Percentiles rank a stretch among this genome's conserved stretches.
Evolutionary conservation across 805 yeast species (phyloP).

Genomic region (Candida fluviatilis): DNA sequence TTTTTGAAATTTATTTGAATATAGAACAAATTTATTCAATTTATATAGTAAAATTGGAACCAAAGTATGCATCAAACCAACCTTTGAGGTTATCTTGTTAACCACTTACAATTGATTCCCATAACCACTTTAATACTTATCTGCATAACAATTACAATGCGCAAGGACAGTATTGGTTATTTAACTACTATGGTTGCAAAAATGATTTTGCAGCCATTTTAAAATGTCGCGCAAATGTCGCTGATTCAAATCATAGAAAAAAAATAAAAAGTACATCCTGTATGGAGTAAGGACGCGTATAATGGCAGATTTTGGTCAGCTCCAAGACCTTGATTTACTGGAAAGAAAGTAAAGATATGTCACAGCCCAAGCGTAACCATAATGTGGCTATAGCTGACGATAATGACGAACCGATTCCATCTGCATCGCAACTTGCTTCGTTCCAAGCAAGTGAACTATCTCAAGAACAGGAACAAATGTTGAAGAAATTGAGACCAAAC

Average conservation of each 20-base stretch:
- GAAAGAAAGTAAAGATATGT: background rate
- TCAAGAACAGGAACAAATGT: constrained; percentile 22
- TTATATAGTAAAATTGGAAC: background rate
- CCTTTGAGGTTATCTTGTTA: background rate
- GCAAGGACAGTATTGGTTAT: background rate
- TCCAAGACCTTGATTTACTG: background rate
- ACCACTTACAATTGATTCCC: too few relatives aligned
- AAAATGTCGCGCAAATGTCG: too few relatives aligned
- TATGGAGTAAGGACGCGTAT: background rate
- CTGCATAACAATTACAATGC: too few relatives aligned
- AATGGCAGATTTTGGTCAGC: background rate
- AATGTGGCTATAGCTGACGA: background rate
- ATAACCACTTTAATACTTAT: too few relatives aligned
- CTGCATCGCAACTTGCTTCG: background rate
- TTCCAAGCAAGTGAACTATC: background rate
- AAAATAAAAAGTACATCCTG: too few relatives aligned
- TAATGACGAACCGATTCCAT: background rate
- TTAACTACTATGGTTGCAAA: constrained; percentile 3
- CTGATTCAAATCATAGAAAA: background rate
- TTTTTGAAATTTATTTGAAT: too few relatives aligned
- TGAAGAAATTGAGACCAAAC: constrained; percentile 33
- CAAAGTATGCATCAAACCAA: background rate
- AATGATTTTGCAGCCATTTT: background rate
- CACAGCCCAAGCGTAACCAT: constrained; percentile 1
- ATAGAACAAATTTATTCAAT: too few relatives aligned